Base-by-base conservation (phyloP, 768 basidiomycete species). In the Kwoniella newhampshirensis region DNA sequence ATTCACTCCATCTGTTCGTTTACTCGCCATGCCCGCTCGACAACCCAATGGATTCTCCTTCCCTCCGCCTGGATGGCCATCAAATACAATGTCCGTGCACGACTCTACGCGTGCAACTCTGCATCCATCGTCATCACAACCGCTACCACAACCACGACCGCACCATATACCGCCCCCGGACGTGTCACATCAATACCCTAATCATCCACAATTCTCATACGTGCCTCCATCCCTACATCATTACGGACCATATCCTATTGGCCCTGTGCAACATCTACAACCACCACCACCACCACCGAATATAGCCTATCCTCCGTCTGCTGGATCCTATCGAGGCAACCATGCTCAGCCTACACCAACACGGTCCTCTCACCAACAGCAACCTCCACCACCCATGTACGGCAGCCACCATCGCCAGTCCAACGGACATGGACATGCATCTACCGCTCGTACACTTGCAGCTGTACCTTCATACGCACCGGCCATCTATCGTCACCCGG, bases 1-100 rank as follows among this genome's bases (percentile, higher is more conserved):
- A 45, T 45, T 15, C 43, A 5, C 20, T 7, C 8, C 18, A 7
- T 20, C 11, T 26, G 21, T 4, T 21, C 20, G 8, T 45, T 30
- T 18, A 48, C 20, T 32, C 45, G 30, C 45, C 3, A 48, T 48
- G 50, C 39, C 39, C 44, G 36, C 43, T 30, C 32, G 46, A 54
- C 32, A 32, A 37, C 28, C 35, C 17, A 21, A 27, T 48, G 47
- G 41, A 55, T 58, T 58, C 56, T 51, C 56, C 11, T 58, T 58
- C 50, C 56, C 56, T 49, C 56, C 56, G 30, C 49, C 56, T 36
- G 56, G 56, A 35, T 58, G 56, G 56, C 56, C 56, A n/a, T 58
- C 56, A n/a, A 58, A 58, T 46, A 58, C 56, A 32, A 32, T 32
- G 32, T 32, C 32, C 13, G n/a, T n/a, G n/a, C n/a, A n/a, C 41